Percentiles rank a stretch among this genome's conserved stretches.
Conservation (phyloP, 2,329 filamentous ascomycete genomes). For the Triangularia verruculosa region DNA sequence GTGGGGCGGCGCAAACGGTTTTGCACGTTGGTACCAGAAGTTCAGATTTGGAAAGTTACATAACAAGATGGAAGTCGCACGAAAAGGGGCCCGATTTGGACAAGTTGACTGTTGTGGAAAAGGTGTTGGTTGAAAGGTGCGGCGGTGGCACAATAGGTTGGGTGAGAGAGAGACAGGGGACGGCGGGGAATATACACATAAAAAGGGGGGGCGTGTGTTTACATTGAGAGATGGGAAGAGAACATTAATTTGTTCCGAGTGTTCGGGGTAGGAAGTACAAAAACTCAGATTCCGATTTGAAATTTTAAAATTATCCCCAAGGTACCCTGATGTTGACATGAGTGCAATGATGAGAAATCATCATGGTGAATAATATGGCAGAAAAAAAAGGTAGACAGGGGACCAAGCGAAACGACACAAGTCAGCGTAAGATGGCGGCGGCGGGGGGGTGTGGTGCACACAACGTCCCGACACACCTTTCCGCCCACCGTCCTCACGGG, state of each 20-base stretch:
- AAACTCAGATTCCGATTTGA: background rate
- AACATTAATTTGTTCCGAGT: background rate
- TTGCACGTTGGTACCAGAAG: background rate
- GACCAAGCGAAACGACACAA: background rate
- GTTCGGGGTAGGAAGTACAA: background rate
- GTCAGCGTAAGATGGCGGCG: background rate
- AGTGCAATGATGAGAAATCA: background rate
- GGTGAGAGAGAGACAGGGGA: background rate
- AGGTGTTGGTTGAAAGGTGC: background rate
- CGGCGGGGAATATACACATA: background rate
- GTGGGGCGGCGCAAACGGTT: background rate
- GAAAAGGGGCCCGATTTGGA: background rate
- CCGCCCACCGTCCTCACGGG: background rate
- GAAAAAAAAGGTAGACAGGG: background rate
- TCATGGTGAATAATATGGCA: background rate
- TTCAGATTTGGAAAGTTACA: background rate
- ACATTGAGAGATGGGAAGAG: background rate
- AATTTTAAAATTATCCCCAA: background rate
- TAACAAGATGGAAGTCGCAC: too few relatives aligned
- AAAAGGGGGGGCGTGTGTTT: background rate
- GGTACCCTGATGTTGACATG: background rate
- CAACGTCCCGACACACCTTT: too few relatives aligned
- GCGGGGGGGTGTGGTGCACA: background rate
- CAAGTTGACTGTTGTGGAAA: background rate
- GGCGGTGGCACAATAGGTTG: background rate